Evolutionary conservation across 2,329 filamentous ascomycete species (phyloP).

Genomic region (Arthrobotrys entomopaga): DNA sequence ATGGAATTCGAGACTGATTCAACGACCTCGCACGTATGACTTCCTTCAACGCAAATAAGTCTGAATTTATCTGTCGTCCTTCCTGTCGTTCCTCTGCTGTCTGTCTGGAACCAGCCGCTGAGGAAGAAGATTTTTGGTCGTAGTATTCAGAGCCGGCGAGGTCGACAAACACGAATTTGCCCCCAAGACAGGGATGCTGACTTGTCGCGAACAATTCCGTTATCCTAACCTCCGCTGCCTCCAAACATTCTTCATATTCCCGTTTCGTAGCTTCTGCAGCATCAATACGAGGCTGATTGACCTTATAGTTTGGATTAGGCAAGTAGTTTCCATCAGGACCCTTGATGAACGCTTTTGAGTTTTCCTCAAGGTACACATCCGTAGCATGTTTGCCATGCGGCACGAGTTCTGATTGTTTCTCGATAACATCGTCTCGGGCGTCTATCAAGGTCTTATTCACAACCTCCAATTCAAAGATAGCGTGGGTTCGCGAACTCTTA

Average conservation of each 20-base stretch:
- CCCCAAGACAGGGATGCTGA: constrained; percentile 61
- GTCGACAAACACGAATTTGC: constrained; percentile 65
- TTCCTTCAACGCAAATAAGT: constrained; percentile 65
- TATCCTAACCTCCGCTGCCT: constrained; percentile 61
- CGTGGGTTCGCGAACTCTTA: constrained; percentile 65
- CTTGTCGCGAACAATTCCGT: constrained; percentile 57
- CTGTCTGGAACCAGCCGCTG: constrained; percentile 58
- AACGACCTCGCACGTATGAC: constrained; percentile 64
- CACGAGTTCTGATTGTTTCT: constrained; percentile 64
- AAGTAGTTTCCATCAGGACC: constrained; percentile 60
- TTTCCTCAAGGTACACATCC: constrained; percentile 63
- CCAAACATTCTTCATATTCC: constrained; percentile 61
- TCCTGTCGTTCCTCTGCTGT: constrained; percentile 63
- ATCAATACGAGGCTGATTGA: constrained; percentile 63
- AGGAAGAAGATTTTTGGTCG: constrained; percentile 58
- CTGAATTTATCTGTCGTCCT: constrained; percentile 64
- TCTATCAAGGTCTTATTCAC: constrained; percentile 61
- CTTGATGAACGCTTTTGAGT: constrained; percentile 59
- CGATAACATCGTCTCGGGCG: constrained; percentile 62
- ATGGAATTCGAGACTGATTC: constrained; percentile 62
- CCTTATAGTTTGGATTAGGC: constrained; percentile 61
- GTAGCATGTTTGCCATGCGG: constrained; percentile 64
- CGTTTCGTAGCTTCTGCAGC: constrained; percentile 62
- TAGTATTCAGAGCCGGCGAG: constrained; percentile 65
- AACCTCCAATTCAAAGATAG: constrained; percentile 64